These are phyloP conservation scores for Cladophialophora exuberans DNA, from an alignment of 2,329 filamentous ascomycete genomes.

Conservation along the genomic window DNA sequence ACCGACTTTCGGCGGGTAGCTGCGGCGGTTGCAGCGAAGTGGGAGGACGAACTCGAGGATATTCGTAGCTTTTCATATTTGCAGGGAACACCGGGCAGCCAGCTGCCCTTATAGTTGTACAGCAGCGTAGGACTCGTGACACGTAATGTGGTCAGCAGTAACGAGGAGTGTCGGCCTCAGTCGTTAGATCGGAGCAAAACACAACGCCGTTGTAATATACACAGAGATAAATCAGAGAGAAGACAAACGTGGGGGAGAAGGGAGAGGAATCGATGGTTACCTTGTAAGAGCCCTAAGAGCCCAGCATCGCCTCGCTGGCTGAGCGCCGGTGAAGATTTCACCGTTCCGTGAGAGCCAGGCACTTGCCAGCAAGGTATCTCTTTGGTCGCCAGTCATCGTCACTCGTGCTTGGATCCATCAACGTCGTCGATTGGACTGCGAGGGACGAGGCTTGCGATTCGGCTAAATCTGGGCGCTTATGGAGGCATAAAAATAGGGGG, in stretches of 20 bases:
- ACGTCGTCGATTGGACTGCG: constrained; percentile 25
- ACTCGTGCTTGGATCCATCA: constrained; percentile 30
- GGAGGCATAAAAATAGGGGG: constrained; percentile 19
- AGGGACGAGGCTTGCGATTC: constrained; percentile 19
- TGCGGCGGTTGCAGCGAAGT: constrained; percentile 23
- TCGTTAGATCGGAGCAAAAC: constrained; percentile 4
- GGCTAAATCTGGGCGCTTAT: constrained; percentile 29
- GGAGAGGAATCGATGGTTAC: constrained; percentile 9
- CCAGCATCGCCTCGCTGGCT: constrained; percentile 21
- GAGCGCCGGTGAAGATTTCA: constrained; percentile 17
- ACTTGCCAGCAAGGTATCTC: too few relatives aligned
- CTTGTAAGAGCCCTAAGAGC: constrained; percentile 19
- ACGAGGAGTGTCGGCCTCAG: constrained; percentile 16
- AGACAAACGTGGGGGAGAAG: constrained; percentile 5
- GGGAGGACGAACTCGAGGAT: constrained; percentile 29
- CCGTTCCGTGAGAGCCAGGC: background rate
- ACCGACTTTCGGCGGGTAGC: constrained; percentile 14
- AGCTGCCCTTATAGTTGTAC: constrained; percentile 10
- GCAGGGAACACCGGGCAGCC: constrained; percentile 11
- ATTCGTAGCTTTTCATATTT: constrained; percentile 29
- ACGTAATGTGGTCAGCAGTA: constrained; percentile 20
- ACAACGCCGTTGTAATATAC: background rate
- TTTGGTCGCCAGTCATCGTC: constrained; percentile 16
- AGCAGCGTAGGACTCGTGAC: constrained; percentile 1
- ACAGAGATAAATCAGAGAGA: constrained; percentile 6